Percentiles rank a stretch among this genome's conserved stretches.
Evolutionary conservation across 306 rosid species (phyloP).

Genomic region (Vigna unguiculata): DNA sequence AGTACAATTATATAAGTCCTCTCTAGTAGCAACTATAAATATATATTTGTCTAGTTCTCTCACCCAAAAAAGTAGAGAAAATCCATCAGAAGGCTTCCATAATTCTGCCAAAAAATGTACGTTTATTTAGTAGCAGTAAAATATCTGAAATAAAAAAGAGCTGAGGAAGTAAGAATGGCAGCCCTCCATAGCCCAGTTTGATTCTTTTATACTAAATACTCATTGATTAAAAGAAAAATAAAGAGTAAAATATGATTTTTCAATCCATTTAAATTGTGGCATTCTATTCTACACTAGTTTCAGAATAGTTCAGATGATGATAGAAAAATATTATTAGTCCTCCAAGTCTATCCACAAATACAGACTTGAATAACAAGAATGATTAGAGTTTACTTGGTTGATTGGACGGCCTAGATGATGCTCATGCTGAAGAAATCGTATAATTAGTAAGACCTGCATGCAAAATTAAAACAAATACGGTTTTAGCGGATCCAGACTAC

Average conservation of each 20-base stretch:
- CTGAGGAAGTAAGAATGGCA: background rate
- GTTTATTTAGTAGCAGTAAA: slow-evolving; percentile 33
- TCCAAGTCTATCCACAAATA: slow-evolving; percentile 5
- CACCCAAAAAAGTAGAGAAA: slow-evolving; percentile 97
- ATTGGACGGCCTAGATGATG: slow-evolving; percentile 95
- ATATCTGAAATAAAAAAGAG: slow-evolving; percentile 34
- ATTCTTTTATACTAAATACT: background rate
- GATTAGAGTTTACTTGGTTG: slow-evolving; percentile 71
- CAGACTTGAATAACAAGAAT: slow-evolving; percentile 32
- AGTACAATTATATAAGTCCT: slow-evolving; percentile 12
- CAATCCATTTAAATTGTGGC: slow-evolving; percentile 26
- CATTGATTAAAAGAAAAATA: background rate
- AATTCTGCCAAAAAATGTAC: slow-evolving; percentile 70
- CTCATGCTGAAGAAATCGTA: slow-evolving; percentile 96
- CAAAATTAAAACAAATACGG: slow-evolving; percentile 25
- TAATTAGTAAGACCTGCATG: slow-evolving; percentile 77
- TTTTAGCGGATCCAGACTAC: slow-evolving; percentile 29
- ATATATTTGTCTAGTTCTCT: slow-evolving; percentile 45
- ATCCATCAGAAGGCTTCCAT: slow-evolving; percentile 91
- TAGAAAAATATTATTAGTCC: slow-evolving; percentile 1
- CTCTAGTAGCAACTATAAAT: slow-evolving; percentile 35
- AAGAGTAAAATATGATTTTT: slow-evolving; percentile 1
- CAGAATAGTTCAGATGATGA: slow-evolving; percentile 24
- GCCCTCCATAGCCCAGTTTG: slow-evolving; percentile 7
- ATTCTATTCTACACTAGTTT: slow-evolving; percentile 18